Evolutionary conservation across 148 eudicot genomes (phyloP).

Genomic region (Camellia granthamiana): DNA sequence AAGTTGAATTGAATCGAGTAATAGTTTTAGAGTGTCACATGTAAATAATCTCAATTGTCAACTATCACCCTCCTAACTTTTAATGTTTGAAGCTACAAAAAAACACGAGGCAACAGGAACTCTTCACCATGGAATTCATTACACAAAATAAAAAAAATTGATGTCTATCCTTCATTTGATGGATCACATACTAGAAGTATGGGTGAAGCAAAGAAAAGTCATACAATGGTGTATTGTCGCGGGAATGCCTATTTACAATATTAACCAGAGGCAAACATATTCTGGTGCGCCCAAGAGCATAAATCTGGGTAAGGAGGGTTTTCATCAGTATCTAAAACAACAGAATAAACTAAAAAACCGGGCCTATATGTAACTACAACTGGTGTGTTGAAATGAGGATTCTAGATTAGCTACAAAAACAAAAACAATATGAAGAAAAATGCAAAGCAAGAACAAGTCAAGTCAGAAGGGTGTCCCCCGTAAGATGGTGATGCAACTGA

Average conservation of each 20-base stretch:
- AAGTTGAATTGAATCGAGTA: too few relatives aligned
- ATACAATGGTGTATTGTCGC: background rate
- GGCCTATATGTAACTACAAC: background rate
- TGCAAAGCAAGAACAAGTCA: constrained; percentile 14
- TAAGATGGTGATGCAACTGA: constrained; percentile 27
- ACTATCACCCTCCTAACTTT: constrained; percentile 16
- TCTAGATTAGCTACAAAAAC: constrained; percentile 1
- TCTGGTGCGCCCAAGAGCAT: background rate
- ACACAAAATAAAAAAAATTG: too few relatives aligned
- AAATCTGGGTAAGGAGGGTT: background rate
- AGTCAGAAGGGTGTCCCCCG: constrained; percentile 14
- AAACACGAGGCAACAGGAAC: too few relatives aligned
- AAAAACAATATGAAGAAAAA: constrained; percentile 18
- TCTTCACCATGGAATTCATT: too few relatives aligned
- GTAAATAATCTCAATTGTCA: constrained; percentile 30
- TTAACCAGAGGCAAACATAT: background rate
- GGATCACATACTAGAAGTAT: too few relatives aligned
- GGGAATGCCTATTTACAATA: background rate
- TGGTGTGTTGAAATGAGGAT: background rate
- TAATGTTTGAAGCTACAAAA: background rate
- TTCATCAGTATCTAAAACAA: background rate
- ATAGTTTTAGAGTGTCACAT: constrained; percentile 38
- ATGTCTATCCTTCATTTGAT: too few relatives aligned
- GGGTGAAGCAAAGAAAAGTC: too few relatives aligned
- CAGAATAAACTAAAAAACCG: background rate